Evolutionary conservation across 2,329 filamentous ascomycete genomes (phyloP).

Genomic region (Fusarium secorum): DNA sequence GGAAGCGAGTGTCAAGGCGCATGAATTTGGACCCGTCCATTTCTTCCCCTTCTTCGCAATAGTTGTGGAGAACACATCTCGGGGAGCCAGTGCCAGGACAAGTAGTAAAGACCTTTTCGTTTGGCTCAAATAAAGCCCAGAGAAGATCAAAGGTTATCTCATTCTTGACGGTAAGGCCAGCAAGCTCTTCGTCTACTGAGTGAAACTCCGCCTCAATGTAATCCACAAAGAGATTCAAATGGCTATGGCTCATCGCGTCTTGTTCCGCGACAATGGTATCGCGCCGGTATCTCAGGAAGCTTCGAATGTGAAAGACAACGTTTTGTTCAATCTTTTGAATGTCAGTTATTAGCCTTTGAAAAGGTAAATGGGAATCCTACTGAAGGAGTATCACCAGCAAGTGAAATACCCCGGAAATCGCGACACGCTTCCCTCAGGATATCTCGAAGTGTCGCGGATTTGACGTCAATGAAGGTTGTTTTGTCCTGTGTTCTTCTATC

Average conservation of each 20-base stretch:
- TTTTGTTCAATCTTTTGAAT: neutral
- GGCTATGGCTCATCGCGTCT: neutral
- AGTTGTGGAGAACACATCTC: neutral
- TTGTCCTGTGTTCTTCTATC: neutral
- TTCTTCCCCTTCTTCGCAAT: neutral
- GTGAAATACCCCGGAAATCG: neutral
- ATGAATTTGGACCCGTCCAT: neutral
- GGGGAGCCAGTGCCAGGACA: neutral
- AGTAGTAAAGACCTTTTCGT: neutral
- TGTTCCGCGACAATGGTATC: neutral
- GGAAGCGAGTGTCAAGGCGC: neutral
- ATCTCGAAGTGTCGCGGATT: slow-evolving; percentile 12
- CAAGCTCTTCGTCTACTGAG: neutral
- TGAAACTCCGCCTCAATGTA: neutral
- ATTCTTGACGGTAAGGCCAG: neutral
- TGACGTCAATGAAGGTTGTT: neutral
- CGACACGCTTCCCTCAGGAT: neutral
- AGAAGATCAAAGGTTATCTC: slow-evolving; percentile 7
- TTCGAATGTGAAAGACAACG: neutral
- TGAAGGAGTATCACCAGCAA: neutral
- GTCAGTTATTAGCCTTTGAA: neutral
- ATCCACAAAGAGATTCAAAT: neutral
- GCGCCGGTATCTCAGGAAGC: neutral
- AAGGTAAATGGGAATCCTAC: neutral
- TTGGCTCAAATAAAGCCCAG: slow-evolving; percentile 2